Base-by-base conservation (phyloP, 1,139 yeast species). In the Trichomonascaceae sp. region DNA sequence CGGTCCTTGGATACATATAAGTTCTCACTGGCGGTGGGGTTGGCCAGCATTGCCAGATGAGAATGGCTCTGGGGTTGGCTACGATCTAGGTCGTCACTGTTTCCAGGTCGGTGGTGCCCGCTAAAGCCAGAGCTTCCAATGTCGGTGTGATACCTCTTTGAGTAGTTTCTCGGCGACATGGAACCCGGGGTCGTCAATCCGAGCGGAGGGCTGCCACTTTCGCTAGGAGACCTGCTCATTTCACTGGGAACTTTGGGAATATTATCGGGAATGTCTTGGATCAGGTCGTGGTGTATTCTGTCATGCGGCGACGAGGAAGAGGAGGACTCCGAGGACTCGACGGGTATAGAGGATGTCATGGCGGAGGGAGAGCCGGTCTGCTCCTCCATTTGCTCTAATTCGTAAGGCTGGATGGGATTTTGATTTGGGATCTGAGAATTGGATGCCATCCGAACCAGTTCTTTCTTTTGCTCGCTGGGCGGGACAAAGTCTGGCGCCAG, bases 381-480 rank as follows among this genome's bases (percentile, higher is more conserved):
- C n/a, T 77, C 65, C 6, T 89, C 89, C 9, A 82, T 82, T 50
- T 79, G 93, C 1, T 87, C 93, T 40, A 82, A 58, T 9, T 79
- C 93, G 38, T 69, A 69, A 3, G 82, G 85, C 39, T 67, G 71
- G 38, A 82, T 80, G 2, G 93, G 94, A 34, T 71, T 72, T 36
- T 76, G 71, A 40, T 69, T 66, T 1, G 94, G 94, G 46, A 84
- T 84, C 41, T 71, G 65, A 2, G 76, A 74, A 11, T 75, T 66
- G 3, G 82, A 79, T 3, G 82, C 81, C 29, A 69, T 59, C 4
- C 85, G 72, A 5, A 89, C 87, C 47, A 38, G 36, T 25, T 47
- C 41, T 15, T 41, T 41, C 6, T 39, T 34, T 39, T 43, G 47
- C 37, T 55, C 50, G 20, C 53, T 47, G 3, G 64, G 64, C 8